These are phyloP conservation scores for Amylostereum chailletii DNA, from an alignment of 1,284 basidiomycete genomes.

Conservation along the genomic window DNA sequence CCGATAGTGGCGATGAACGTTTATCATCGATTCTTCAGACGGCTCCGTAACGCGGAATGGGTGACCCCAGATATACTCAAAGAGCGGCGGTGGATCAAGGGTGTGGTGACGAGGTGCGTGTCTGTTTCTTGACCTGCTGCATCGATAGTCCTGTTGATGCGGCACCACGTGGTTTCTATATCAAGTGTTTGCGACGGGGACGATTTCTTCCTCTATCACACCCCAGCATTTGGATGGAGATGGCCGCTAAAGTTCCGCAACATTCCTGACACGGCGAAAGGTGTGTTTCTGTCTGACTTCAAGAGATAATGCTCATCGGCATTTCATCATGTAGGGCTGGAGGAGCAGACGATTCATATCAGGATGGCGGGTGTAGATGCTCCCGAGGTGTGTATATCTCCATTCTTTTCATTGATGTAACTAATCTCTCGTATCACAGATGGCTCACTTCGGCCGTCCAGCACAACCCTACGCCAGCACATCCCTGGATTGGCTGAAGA, in stretches of 20 bases:
- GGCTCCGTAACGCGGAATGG: conserved; percentile 55
- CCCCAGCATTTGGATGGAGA: conserved; percentile 64
- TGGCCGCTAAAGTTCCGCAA: conserved; percentile 64
- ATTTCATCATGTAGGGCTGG: conserved; percentile 45
- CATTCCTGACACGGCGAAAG: conserved; percentile 53
- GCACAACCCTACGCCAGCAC: conserved; percentile 68
- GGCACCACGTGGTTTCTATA: not conserved
- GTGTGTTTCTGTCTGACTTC: conserved; percentile 25
- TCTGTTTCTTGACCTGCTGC: not conserved
- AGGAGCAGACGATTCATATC: conserved; percentile 73
- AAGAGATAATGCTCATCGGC: not conserved
- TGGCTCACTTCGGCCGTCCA: conserved; percentile 71
- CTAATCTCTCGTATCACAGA: conserved; percentile 27
- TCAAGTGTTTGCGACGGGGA: conserved; percentile 77
- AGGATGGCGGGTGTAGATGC: conserved; percentile 86
- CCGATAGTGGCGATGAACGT: conserved; percentile 10
- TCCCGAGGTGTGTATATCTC: conserved; percentile 44
- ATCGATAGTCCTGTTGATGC: not conserved
- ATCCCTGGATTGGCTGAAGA: conserved; percentile 63
- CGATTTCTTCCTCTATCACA: conserved; percentile 78
- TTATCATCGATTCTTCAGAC: conserved; percentile 46
- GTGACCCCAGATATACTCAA: conserved; percentile 50
- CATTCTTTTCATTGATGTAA: not conserved
- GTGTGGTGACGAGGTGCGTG: conserved; percentile 63
- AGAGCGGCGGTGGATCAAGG: conserved; percentile 58